These are phyloP conservation scores for Linaria vulgaris DNA, from an alignment of 257 asterid species.

Conservation along the genomic window DNA sequence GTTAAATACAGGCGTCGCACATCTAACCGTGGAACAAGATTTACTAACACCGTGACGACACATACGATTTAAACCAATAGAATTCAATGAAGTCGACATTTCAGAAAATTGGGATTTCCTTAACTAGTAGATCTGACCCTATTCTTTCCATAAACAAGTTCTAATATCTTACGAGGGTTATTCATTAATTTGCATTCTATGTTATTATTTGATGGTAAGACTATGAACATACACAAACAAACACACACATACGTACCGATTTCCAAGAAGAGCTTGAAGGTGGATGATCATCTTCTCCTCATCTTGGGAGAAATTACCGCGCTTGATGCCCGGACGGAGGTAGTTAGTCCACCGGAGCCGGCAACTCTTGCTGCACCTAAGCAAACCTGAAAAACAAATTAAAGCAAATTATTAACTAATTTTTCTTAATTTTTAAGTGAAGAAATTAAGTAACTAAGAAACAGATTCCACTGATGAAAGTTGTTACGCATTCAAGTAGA, in stretches of 20 bases:
- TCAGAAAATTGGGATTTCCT: conserved; percentile 4
- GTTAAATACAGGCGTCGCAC: too few species aligned
- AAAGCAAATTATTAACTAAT: background rate
- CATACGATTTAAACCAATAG: too few species aligned
- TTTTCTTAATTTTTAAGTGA: background rate
- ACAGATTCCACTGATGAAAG: background rate
- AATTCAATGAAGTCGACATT: background rate
- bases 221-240: background rate
- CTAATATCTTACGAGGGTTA: conserved; percentile 23
- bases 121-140: conserved; percentile 23
- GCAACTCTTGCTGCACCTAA: conserved; percentile 76
- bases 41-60: too few species aligned
- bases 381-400: conserved; percentile 47
- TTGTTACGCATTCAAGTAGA: conserved; percentile 29
- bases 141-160: background rate
- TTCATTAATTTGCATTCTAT: background rate
- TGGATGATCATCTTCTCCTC: conserved; percentile 74
- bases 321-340: conserved; percentile 78
- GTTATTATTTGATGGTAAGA: too few species aligned
- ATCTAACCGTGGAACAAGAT: too few species aligned
- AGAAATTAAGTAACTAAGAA: background rate
- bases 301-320: conserved; percentile 58
- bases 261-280: conserved; percentile 81
- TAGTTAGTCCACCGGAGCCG: conserved; percentile 78
- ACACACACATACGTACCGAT: conserved; percentile 35